Conservation (phyloP, 2,329 filamentous ascomycete species). For the Calonectria hawksworthii region DNA sequence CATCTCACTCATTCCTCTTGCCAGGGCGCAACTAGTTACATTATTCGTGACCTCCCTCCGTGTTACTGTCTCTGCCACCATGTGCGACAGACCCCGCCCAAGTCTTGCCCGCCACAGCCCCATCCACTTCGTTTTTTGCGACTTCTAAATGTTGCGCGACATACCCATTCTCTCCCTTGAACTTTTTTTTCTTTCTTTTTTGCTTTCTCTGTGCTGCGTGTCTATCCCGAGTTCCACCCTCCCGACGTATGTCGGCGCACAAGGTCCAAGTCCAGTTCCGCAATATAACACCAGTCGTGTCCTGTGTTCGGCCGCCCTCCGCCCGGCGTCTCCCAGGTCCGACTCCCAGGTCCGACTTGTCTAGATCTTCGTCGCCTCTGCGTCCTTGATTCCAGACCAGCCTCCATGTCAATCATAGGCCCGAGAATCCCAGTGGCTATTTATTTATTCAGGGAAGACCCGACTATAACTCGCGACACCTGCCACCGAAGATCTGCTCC, state of each 20-base stretch:
- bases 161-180: slow-evolving; percentile 38
- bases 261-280: slow-evolving; percentile 37
- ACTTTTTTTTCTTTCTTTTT: slow-evolving; percentile 31
- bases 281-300: slow-evolving; percentile 36
- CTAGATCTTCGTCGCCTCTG: slow-evolving; percentile 27
- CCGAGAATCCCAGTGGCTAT: slow-evolving; percentile 40
- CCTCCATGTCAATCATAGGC: slow-evolving; percentile 34
- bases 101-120: slow-evolving; percentile 32
- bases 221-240: slow-evolving; percentile 38
- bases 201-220: slow-evolving; percentile 16
- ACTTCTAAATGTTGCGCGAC: slow-evolving; percentile 32
- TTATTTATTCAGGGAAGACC: slow-evolving; percentile 44
- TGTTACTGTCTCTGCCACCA: slow-evolving; percentile 39
- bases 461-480: slow-evolving; percentile 19
- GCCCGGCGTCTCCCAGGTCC: background rate
- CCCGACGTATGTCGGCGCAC: slow-evolving; percentile 21
- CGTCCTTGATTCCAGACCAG: slow-evolving; percentile 2
- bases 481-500: slow-evolving; percentile 34
- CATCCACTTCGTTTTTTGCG: slow-evolving; percentile 34
- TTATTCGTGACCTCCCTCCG: slow-evolving; percentile 37
- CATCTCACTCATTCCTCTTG: slow-evolving; percentile 44
- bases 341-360: slow-evolving; percentile 14
- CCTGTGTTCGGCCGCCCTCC: slow-evolving; percentile 18
- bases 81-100: slow-evolving; percentile 42
- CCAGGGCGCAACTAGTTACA: slow-evolving; percentile 40